These are phyloP conservation scores for Salix suchowensis DNA, from an alignment of 345 rosid genomes.

Conservation along the genomic window DNA sequence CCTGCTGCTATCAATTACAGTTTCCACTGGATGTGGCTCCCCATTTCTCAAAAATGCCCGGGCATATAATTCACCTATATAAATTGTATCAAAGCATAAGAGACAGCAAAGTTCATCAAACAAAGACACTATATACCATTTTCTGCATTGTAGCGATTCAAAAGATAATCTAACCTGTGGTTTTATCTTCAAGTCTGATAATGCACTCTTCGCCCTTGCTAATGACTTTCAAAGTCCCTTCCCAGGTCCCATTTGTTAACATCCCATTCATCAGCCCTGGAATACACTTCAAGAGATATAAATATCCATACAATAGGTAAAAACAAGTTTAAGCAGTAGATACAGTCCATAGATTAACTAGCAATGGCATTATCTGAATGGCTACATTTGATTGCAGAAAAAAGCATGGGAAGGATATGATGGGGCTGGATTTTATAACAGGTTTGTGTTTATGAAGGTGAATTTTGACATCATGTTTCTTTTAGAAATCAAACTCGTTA, in stretches of 20 bases:
- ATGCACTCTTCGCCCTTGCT: conserved; percentile 97
- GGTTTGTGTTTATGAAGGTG: not conserved
- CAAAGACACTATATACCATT: conserved; percentile 1
- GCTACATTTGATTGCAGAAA: not conserved
- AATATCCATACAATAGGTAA: conserved; percentile 3
- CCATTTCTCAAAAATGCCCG: conserved; percentile 90
- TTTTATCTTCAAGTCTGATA: conserved; percentile 89
- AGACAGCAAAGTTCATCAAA: not conserved
- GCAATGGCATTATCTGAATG: not conserved
- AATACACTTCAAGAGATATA: conserved; percentile 16
- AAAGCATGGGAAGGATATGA: not conserved
- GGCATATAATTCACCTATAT: conserved; percentile 79
- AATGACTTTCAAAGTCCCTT: conserved; percentile 74
- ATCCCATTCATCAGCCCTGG: conserved; percentile 99
- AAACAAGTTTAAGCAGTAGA: conserved; percentile 2
- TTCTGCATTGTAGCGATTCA: conserved; percentile 13
- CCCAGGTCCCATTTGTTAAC: conserved; percentile 99
- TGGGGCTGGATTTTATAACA: not conserved
- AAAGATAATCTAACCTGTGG: conserved; percentile 45
- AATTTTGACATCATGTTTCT: not conserved
- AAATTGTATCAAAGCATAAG: conserved; percentile 5
- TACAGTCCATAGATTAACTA: not conserved
- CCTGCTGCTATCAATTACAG: conserved; percentile 99
- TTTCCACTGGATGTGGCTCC: conserved; percentile 93
- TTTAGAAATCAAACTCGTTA: not conserved